A percentile compares a stretch with the other conserved stretches of the same genome.
phyloP scores from a whole-genome alignment of 2,329 filamentous ascomycete genomes.

The Cladosporium oxysporum region DNA sequence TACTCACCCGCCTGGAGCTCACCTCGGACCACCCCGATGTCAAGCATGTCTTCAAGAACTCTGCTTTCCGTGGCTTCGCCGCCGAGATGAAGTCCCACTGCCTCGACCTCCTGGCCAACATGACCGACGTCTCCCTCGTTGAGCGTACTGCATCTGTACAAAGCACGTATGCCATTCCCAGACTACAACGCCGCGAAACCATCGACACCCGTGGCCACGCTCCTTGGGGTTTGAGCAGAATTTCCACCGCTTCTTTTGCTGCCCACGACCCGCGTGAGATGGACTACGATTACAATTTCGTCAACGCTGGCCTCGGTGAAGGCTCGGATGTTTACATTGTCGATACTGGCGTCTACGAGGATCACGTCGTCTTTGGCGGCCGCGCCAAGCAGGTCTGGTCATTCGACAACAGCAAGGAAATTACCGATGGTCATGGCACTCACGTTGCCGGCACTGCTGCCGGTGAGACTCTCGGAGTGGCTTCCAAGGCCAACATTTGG shows the following conservation, averaged over 20 bases:
- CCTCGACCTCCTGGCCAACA: conserved; percentile 41
- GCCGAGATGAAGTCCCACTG: conserved; percentile 45
- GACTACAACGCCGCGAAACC: conserved; percentile 30
- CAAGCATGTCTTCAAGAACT: conserved; percentile 44
- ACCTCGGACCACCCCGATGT: conserved; percentile 42
- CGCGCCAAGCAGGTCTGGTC: conserved; percentile 46
- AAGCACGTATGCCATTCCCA: conserved; percentile 4
- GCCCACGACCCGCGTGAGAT: conserved; percentile 36
- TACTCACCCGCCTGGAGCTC: conserved; percentile 41
- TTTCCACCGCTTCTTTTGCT: conserved; percentile 39
- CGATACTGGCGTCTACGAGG: conserved; percentile 51
- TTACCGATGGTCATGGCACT: conserved; percentile 52
- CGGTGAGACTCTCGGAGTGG: conserved; percentile 48
- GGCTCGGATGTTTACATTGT: conserved; percentile 53
- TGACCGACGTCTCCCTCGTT: conserved; percentile 44
- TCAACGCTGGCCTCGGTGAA: conserved; percentile 40
- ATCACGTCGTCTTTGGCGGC: conserved; percentile 48
- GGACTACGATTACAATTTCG: conserved; percentile 47
- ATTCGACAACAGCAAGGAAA: conserved; percentile 38
- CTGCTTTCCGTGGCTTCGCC: conserved; percentile 43
- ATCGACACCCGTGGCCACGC: conserved; percentile 36
- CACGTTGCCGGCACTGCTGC: conserved; percentile 51
- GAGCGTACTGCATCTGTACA: conserved; percentile 39
- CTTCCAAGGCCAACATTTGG: conserved; percentile 50
- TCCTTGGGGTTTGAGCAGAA: conserved; percentile 51